Conservation (phyloP, 192 early-diverging fungal genomes). For the Linnemannia elongata region DNA sequence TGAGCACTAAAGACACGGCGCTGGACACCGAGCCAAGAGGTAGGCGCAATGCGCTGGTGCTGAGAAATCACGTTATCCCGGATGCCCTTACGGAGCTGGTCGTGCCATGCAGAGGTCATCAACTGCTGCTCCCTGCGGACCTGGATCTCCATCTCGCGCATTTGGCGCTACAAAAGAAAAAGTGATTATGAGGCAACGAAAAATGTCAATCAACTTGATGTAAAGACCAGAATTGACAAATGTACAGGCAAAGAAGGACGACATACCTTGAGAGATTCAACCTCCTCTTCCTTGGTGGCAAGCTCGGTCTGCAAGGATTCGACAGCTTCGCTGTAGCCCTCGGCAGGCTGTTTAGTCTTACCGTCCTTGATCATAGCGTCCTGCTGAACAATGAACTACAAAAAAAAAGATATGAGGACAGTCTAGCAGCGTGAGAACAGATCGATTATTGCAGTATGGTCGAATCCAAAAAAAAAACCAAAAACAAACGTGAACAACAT, state of each 20-base stretch:
- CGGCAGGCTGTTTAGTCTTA: constrained; percentile 36
- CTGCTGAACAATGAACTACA: constrained; percentile 62
- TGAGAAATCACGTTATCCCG: constrained; percentile 65
- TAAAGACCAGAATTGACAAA: background rate
- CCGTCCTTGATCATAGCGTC: constrained; percentile 55
- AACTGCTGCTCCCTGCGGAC: constrained; percentile 83
- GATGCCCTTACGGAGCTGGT: constrained; percentile 62
- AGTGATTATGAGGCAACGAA: constrained; percentile 39
- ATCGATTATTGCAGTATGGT: constrained; percentile 30
- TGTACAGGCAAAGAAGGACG: background rate
- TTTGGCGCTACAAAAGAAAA: constrained; percentile 70
- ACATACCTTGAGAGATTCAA: constrained; percentile 48
- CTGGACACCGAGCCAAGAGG: constrained; percentile 57
- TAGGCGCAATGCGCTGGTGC: constrained; percentile 39
- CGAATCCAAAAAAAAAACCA: background rate
- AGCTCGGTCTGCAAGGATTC: constrained; percentile 67
- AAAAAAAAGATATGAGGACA: constrained; percentile 47
- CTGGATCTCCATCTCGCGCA: constrained; percentile 79
- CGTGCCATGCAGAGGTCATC: constrained; percentile 88
- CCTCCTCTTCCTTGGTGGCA: constrained; percentile 59
- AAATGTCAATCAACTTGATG: background rate
- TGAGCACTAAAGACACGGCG: constrained; percentile 56
- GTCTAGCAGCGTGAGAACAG: constrained; percentile 23
- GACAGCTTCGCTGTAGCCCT: constrained; percentile 68
- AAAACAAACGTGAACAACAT: too few relatives aligned